phyloP scores from a whole-genome alignment of 2,329 filamentous ascomycete genomes.

The Trichophyton benhamiae region DNA sequence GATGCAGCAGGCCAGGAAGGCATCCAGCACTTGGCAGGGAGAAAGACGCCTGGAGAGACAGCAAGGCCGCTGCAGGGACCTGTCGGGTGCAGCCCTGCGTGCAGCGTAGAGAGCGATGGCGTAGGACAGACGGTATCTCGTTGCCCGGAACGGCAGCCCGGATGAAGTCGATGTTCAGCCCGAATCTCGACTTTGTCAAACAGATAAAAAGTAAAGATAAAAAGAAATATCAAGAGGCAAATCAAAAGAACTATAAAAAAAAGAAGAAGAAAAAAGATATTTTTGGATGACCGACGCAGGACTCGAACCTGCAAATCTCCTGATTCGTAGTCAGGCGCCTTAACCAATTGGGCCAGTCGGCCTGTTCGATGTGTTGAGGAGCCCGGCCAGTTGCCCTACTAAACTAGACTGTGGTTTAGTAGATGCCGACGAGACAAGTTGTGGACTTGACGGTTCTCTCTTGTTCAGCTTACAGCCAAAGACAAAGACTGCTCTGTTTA shows the following conservation, averaged over 20 bases:
- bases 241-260: too few species aligned
- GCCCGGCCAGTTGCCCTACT: too few species aligned
- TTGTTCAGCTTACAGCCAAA: too few species aligned
- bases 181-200: too few species aligned
- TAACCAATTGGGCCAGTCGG: conserved; percentile 3
- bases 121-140: not conserved
- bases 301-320: conserved; percentile 4
- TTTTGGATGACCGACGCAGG: not conserved
- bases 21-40: not conserved
- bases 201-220: too few species aligned
- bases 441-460: too few species aligned
- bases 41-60: not conserved
- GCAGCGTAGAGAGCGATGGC: not conserved
- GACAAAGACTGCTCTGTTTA: too few species aligned
- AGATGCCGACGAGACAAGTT: too few species aligned
- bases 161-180: not conserved
- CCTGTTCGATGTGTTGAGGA: not conserved
- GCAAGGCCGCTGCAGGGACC: not conserved
- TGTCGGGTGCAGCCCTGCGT: not conserved
- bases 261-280: not conserved
- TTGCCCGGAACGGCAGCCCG: not conserved
- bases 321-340: conserved; percentile 2
- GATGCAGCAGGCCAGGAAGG: not conserved
- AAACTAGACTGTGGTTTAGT: too few species aligned
- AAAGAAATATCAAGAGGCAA: too few species aligned